Percentiles rank a stretch among this genome's conserved stretches.
Conservation (phyloP, 1,284 basidiomycete species). For the Sparassis latifolia region DNA sequence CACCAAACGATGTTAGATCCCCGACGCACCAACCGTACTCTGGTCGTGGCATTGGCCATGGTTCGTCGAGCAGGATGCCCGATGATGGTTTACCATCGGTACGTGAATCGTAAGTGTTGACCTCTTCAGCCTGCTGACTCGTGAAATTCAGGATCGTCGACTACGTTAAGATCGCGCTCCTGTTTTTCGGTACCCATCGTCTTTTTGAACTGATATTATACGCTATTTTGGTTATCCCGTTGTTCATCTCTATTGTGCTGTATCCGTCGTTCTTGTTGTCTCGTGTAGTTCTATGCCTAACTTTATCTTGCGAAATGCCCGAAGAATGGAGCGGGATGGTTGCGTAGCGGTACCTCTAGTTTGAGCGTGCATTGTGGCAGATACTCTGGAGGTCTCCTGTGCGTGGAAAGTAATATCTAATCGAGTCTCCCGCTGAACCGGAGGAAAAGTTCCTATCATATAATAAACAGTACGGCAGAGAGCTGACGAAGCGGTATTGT, state of each 20-base stretch:
- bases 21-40: conserved; percentile 15
- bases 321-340: not conserved
- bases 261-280: not conserved
- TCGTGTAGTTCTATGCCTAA: conserved; percentile 2
- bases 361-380: too few relatives aligned
- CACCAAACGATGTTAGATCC: conserved; percentile 17
- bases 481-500: too few relatives aligned
- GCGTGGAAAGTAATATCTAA: too few relatives aligned
- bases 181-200: not conserved
- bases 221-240: not conserved
- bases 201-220: not conserved
- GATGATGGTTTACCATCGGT: not conserved
- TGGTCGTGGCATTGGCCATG: not conserved
- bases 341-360: too few relatives aligned
- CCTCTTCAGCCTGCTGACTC: not conserved
- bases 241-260: not conserved
- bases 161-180: not conserved
- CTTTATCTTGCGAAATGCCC: not conserved
- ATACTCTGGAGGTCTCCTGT: too few relatives aligned
- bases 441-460: too few relatives aligned
- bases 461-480: too few relatives aligned
- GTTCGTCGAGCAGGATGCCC: not conserved
- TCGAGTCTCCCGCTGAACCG: too few relatives aligned
- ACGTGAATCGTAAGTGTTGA: not conserved
- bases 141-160: not conserved